Percentiles rank a stretch among this genome's conserved stretches.
Evolutionary conservation across 2,329 filamentous ascomycete genomes (phyloP).

Genomic region (Penicillium sp.): DNA sequence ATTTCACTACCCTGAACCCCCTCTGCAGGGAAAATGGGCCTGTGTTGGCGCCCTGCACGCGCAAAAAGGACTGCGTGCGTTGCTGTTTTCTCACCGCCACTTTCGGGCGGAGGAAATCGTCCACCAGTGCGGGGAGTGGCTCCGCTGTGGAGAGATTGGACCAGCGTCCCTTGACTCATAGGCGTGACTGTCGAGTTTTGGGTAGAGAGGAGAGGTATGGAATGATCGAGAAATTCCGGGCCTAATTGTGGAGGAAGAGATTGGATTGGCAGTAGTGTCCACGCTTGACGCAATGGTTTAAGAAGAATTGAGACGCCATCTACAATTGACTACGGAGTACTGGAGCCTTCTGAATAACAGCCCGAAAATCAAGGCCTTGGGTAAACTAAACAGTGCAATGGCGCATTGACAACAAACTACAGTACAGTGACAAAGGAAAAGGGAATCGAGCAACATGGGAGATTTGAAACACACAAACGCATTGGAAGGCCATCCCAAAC

Average conservation of each 20-base stretch:
- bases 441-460: slow-evolving; percentile 15
- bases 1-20: not conserved
- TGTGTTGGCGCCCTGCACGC: slow-evolving; percentile 15
- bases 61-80: slow-evolving; percentile 1
- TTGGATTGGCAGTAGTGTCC: not conserved
- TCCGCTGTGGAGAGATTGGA: slow-evolving; percentile 12
- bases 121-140: slow-evolving; percentile 17
- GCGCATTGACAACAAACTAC: slow-evolving; percentile 7
- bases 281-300: not conserved
- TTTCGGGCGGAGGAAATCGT: slow-evolving; percentile 15
- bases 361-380: not conserved
- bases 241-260: not conserved
- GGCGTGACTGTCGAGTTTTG: not conserved
- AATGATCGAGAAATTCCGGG: not conserved
- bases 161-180: slow-evolving; percentile 11
- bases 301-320: not conserved
- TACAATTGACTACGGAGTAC: not conserved
- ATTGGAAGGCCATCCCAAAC: slow-evolving; percentile 7
- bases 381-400: not conserved
- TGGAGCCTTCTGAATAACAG: not conserved
- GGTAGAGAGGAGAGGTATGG: not conserved
- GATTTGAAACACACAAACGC: slow-evolving; percentile 11
- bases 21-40: not conserved
- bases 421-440: slow-evolving; percentile 21
- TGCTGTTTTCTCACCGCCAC: slow-evolving; percentile 27